A percentile compares a stretch with the other conserved stretches of the same genome.
Conservation (phyloP, 148 eudicot genomes). For the Talinum fruticosum region DNA sequence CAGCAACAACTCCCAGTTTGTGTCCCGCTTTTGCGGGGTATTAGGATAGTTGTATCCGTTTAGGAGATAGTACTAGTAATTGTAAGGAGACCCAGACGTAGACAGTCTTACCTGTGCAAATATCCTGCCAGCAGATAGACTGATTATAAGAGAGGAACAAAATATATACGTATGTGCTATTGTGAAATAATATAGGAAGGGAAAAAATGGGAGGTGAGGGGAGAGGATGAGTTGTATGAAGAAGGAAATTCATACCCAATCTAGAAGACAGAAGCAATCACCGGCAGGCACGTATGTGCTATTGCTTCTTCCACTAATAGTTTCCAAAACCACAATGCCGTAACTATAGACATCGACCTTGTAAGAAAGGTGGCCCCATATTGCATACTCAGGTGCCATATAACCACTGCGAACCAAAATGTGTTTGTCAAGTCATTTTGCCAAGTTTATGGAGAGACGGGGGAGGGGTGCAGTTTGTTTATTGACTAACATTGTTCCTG, state of each 20-base stretch:
- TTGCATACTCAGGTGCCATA: constrained; percentile 79
- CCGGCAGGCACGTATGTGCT: constrained; percentile 41
- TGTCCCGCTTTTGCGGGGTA: too few relatives aligned
- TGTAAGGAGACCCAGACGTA: too few relatives aligned
- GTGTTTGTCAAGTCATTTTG: neutral
- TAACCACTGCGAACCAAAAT: constrained; percentile 46
- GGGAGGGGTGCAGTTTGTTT: neutral
- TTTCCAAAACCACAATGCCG: constrained; percentile 66
- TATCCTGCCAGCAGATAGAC: too few relatives aligned
- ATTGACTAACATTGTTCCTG: constrained; percentile 34
- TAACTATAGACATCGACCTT: constrained; percentile 82
- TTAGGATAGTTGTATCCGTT: too few relatives aligned
- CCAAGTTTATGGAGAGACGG: neutral
- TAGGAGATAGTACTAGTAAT: too few relatives aligned
- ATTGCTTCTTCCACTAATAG: constrained; percentile 59
- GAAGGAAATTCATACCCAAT: constrained; percentile 45
- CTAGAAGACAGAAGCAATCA: constrained; percentile 56
- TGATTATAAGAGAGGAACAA: too few relatives aligned
- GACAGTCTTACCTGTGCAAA: too few relatives aligned
- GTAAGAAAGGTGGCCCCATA: constrained; percentile 68
- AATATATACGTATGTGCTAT: too few relatives aligned
- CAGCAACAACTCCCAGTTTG: too few relatives aligned
- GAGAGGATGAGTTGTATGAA: neutral
- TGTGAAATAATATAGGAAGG: too few relatives aligned
- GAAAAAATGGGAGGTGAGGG: neutral